A percentile compares a stretch with the other conserved stretches of the same genome.
Evolutionary conservation across 257 asterid genomes (phyloP).

Genomic region (Jaltomata sinuosa): DNA sequence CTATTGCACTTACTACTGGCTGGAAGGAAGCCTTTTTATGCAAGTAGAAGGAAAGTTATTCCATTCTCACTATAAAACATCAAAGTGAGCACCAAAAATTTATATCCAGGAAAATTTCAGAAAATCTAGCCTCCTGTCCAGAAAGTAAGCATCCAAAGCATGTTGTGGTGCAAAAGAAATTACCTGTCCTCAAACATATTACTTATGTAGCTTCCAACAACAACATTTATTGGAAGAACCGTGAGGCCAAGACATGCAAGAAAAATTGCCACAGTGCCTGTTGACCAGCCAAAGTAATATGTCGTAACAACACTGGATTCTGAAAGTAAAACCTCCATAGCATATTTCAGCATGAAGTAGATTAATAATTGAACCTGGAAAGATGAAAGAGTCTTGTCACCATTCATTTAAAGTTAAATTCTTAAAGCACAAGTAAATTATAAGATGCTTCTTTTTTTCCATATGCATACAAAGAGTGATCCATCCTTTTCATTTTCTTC

Average conservation of each 20-base stretch:
- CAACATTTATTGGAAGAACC: constrained; percentile 75
- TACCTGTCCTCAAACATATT: constrained; percentile 98
- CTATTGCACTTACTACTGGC: neutral
- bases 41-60: neutral
- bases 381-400: constrained; percentile 1
- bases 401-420: neutral
- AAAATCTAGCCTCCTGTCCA: neutral
- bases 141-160: neutral
- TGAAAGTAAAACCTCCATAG: constrained; percentile 90
- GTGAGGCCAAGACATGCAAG: constrained; percentile 92
- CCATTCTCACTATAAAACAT: neutral
- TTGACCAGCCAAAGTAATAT: constrained; percentile 81
- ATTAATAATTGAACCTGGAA: constrained; percentile 93
- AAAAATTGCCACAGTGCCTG: constrained; percentile 79
- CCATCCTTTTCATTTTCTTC: neutral
- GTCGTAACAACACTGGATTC: constrained; percentile 94
- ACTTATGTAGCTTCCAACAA: constrained; percentile 92
- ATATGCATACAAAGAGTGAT: neutral
- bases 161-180: neutral
- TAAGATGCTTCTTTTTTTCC: neutral
- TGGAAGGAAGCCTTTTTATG: neutral
- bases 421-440: neutral
- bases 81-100: neutral
- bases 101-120: neutral
- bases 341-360: constrained; percentile 97